Conservation (phyloP, 495 filamentous ascomycete species). For the Aspergillus nidulans region DNA sequence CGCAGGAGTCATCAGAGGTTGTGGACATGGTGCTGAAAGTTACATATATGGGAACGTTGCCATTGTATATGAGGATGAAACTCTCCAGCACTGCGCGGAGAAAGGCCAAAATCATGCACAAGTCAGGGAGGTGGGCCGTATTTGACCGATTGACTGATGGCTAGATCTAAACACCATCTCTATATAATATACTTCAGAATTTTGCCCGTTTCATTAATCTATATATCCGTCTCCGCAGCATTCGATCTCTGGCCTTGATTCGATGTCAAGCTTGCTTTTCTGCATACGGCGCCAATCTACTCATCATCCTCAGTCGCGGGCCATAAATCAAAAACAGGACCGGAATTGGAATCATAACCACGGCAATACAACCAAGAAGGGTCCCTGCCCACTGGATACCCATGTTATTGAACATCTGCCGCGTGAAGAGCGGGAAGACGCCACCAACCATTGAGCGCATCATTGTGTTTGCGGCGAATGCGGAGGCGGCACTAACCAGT, state of each 20-base stretch:
- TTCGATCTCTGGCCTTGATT: no score
- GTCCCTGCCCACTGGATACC: conserved; percentile 75
- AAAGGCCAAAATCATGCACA: no score
- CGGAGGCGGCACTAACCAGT: conserved; percentile 60
- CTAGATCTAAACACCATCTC: no score
- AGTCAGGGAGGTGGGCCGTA: no score
- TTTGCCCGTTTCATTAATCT: no score
- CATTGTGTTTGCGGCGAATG: conserved; percentile 83
- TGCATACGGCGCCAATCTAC: conserved; percentile 22
- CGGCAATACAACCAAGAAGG: conserved; percentile 69
- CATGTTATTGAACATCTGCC: conserved; percentile 72
- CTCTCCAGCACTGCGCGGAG: no score
- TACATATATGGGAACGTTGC: no score
- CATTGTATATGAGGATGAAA: no score
- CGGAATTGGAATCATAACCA: conserved; percentile 67
- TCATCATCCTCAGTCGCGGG: conserved; percentile 25
- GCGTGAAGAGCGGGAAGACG: conserved; percentile 74
- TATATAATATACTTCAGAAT: no score
- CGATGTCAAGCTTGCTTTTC: conserved; percentile 1
- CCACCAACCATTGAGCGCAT: conserved; percentile 71
- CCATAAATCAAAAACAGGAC: conserved; percentile 31
- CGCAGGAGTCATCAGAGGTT: no score
- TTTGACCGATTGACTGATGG: no score
- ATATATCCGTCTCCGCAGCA: background rate
- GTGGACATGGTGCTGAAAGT: no score